phyloP scores from a whole-genome alignment of 148 eudicot genomes.

The Euryodendron excelsum region DNA sequence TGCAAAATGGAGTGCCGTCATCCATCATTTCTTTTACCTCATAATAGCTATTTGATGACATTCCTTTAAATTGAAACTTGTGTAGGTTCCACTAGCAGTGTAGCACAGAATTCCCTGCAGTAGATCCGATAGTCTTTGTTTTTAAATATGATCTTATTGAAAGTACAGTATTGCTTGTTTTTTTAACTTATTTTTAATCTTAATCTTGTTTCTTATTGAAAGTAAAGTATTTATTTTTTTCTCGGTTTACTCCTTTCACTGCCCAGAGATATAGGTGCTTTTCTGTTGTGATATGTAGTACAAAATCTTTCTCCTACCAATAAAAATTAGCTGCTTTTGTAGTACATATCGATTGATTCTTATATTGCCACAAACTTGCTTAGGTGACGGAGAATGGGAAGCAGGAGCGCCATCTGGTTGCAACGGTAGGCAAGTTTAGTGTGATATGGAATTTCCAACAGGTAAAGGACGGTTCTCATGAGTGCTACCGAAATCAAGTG shows the following conservation, averaged over 20 bases:
- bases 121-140: not conserved
- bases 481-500: constrained; percentile 49
- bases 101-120: not conserved
- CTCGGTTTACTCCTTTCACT: not conserved
- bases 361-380: not conserved
- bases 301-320: not conserved
- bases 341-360: too few relatives aligned
- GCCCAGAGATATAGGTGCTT: not conserved
- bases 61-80: not conserved
- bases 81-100: not conserved
- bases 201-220: not conserved
- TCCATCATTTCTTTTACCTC: not conserved
- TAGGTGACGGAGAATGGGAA: constrained; percentile 53
- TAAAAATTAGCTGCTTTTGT: too few relatives aligned
- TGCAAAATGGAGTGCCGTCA: not conserved
- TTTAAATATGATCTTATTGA: not conserved
- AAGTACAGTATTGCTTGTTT: not conserved
- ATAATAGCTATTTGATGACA: not conserved
- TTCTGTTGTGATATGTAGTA: not conserved
- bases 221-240: not conserved
- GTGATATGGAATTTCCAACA: constrained; percentile 58
- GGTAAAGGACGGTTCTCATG: constrained; percentile 49
- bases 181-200: too few relatives aligned
- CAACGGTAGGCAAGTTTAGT: too few relatives aligned
- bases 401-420: constrained; percentile 57